Evolutionary conservation across 495 filamentous ascomycete genomes (phyloP).

Genomic region (Evansstolkia leycettana): DNA sequence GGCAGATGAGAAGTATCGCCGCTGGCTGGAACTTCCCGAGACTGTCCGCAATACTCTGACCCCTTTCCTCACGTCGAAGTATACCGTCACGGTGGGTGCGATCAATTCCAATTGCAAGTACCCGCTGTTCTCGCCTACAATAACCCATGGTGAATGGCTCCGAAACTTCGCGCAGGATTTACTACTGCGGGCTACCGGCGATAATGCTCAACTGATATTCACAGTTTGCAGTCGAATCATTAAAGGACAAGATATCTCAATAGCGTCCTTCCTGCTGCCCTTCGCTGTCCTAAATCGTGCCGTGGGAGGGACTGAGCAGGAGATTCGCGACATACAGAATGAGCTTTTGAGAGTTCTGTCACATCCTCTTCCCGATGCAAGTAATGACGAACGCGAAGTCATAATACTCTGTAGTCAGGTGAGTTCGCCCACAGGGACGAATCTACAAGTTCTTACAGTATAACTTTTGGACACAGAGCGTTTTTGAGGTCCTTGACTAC

Average conservation of each 20-base stretch:
- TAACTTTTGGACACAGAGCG: conserved; percentile 40
- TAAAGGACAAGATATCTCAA: conserved; percentile 67
- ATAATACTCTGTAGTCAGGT: conserved; percentile 77
- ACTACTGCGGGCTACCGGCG: conserved; percentile 55
- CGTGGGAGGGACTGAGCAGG: conserved; percentile 50
- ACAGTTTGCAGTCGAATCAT: conserved; percentile 68
- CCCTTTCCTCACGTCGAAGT: conserved; percentile 75
- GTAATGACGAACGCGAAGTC: conserved; percentile 48
- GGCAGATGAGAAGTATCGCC: conserved; percentile 42
- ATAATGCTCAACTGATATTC: conserved; percentile 63
- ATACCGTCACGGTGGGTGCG: conserved; percentile 50
- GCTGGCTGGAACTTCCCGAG: conserved; percentile 67
- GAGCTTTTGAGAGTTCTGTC: conserved; percentile 62
- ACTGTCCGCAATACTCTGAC: conserved; percentile 64
- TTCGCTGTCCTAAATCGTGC: conserved; percentile 72
- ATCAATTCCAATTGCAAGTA: conserved; percentile 45
- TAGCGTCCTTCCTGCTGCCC: conserved; percentile 76
- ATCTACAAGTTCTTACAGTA: conserved; percentile 6
- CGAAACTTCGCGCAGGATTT: conserved; percentile 69
- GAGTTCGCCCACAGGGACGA: conserved; percentile 12
- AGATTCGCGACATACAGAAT: conserved; percentile 50
- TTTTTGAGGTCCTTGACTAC: conserved; percentile 87
- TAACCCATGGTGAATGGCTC: conserved; percentile 72
- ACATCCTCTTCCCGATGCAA: conserved; percentile 42
- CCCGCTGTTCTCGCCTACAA: conserved; percentile 54